Conservation (phyloP, 768 basidiomycete genomes). For the Galerina sulciceps region DNA sequence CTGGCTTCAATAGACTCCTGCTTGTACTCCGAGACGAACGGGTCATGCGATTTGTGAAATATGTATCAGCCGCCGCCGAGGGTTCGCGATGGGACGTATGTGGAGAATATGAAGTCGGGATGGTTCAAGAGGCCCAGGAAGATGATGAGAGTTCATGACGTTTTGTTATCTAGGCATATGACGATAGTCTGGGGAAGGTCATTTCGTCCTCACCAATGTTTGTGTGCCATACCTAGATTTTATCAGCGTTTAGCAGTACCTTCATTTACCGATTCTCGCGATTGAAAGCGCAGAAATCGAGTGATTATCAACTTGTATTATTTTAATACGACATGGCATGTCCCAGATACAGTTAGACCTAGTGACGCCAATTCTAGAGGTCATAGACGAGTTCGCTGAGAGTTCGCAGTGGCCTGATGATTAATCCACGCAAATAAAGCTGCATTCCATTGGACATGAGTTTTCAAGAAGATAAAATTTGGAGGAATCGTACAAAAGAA, state of each 20-base stretch:
- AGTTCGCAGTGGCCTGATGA: no score
- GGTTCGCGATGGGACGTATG: slow-evolving; percentile 95
- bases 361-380: no score
- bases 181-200: not conserved
- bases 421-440: not conserved
- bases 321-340: no score
- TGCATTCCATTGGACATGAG: not conserved
- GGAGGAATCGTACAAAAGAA: no score
- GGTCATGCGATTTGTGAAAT: slow-evolving; percentile 95
- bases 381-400: no score
- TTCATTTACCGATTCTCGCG: no score
- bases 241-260: no score
- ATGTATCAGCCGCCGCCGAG: slow-evolving; percentile 86
- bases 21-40: slow-evolving; percentile 91
- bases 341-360: no score
- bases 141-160: slow-evolving; percentile 26
- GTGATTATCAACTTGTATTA: no score
- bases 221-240: no score
- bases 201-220: not conserved
- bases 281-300: no score
- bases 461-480: not conserved
- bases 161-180: not conserved
- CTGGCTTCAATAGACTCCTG: slow-evolving; percentile 87
- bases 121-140: slow-evolving; percentile 67
- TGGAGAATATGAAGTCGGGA: slow-evolving; percentile 90